A percentile compares a stretch with the other conserved stretches of the same genome.
These are phyloP conservation scores for Ogataea pilisensis DNA, from an alignment of 805 yeast species.

Conservation along the genomic window DNA sequence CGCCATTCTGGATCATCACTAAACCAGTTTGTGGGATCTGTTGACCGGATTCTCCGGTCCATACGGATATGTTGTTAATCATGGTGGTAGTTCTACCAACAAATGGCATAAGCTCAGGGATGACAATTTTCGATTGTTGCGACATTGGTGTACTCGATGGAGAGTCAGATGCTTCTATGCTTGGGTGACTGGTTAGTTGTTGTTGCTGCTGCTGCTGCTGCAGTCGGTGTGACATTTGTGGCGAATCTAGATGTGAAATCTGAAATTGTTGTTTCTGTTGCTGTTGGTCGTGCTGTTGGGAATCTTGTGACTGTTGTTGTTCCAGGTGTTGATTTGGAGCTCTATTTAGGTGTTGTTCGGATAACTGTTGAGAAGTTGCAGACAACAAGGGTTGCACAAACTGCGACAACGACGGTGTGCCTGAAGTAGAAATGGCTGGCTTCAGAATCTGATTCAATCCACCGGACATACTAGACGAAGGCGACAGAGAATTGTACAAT, in stretches of 20 bases:
- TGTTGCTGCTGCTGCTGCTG: slow-evolving; percentile 4
- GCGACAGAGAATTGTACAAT: slow-evolving; percentile 4
- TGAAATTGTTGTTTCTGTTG: not conserved
- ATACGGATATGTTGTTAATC: slow-evolving; percentile 57
- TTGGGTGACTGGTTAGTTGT: not conserved
- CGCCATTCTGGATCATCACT: slow-evolving; percentile 23
- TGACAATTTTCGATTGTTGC: slow-evolving; percentile 10
- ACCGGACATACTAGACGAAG: slow-evolving; percentile 1
- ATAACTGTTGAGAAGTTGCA: not conserved
- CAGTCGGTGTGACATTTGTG: not conserved
- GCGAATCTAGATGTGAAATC: not conserved
- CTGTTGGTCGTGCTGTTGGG: slow-evolving; percentile 6
- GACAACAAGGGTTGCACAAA: not conserved
- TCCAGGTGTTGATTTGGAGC: no score
- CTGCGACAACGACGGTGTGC: not conserved
- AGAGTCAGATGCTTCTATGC: not conserved
- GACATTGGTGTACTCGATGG: not conserved
- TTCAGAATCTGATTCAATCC: not conserved
- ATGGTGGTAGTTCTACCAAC: slow-evolving; percentile 51
- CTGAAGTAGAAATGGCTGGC: not conserved
- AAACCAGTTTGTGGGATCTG: slow-evolving; percentile 36
- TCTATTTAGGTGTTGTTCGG: not conserved
- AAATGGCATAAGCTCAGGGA: slow-evolving; percentile 32
- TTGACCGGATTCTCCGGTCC: slow-evolving; percentile 51
- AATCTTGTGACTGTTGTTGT: slow-evolving; percentile 15